Evolutionary conservation across 768 basidiomycete genomes (phyloP).

Genomic region (Termitomyces sp.): DNA sequence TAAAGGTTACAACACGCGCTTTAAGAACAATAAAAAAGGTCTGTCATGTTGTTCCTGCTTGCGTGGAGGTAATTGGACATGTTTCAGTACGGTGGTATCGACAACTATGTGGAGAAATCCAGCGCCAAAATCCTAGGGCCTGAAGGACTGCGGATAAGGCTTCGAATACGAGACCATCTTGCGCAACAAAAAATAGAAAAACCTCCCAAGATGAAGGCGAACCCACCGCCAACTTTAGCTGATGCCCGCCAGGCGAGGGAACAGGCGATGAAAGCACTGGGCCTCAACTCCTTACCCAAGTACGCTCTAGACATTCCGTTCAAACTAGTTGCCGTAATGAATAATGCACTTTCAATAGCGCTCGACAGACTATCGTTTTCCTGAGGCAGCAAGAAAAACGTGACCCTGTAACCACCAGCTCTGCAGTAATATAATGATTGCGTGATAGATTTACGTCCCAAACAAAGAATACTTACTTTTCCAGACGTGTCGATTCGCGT

Average conservation of each 20-base stretch:
- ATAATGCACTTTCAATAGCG: slow-evolving; percentile 3
- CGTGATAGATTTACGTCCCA: background rate
- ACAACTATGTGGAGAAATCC: slow-evolving; percentile 57
- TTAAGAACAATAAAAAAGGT: slow-evolving; percentile 85
- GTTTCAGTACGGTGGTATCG: slow-evolving; percentile 60
- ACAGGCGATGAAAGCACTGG: slow-evolving; percentile 20
- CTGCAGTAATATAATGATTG: slow-evolving; percentile 2
- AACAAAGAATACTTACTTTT: background rate
- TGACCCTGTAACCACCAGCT: background rate
- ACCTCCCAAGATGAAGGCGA: background rate
- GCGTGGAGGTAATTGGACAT: background rate
- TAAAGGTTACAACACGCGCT: slow-evolving; percentile 74
- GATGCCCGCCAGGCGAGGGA: slow-evolving; percentile 20
- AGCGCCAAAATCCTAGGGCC: slow-evolving; percentile 32
- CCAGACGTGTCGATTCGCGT: background rate
- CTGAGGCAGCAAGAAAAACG: slow-evolving; percentile 4
- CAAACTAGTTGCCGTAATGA: background rate
- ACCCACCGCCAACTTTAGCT: slow-evolving; percentile 7
- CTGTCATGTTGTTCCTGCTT: slow-evolving; percentile 6
- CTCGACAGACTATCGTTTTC: slow-evolving; percentile 13
- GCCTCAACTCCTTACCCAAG: slow-evolving; percentile 14
- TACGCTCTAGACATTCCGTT: background rate
- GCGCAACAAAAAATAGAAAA: background rate
- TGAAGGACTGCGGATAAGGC: slow-evolving; percentile 47
- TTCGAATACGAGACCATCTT: slow-evolving; percentile 23